These are phyloP conservation scores for Saccharum hybrid DNA, from an alignment of 202 grass and related monocot species.

Conservation along the genomic window DNA sequence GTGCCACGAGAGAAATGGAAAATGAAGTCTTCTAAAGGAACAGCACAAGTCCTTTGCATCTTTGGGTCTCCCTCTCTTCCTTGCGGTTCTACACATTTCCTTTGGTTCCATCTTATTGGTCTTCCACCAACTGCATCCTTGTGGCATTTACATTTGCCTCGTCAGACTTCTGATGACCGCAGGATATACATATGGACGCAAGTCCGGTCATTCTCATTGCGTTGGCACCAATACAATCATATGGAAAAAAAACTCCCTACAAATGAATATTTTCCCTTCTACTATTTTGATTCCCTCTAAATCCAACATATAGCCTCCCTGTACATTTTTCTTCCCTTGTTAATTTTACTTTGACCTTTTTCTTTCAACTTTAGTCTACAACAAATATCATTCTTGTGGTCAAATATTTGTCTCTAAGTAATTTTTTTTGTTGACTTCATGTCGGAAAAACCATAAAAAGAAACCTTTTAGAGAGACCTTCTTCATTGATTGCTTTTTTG, in stretches of 20 bases:
- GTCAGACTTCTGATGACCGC: neutral
- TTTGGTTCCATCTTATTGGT: neutral
- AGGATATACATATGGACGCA: neutral
- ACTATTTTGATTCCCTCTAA: neutral
- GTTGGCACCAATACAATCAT: neutral
- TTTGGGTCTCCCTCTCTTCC: neutral
- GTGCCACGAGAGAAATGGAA: neutral
- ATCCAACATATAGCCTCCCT: neutral
- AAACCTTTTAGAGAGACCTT: neutral
- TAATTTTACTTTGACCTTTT: neutral
- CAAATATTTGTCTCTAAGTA: neutral
- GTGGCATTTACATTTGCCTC: neutral
- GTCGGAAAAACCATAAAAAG: neutral
- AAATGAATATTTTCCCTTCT: neutral
- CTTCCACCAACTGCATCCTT: neutral
- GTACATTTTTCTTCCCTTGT: neutral
- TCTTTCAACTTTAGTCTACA: neutral
- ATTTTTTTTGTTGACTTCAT: slow-evolving; percentile 35
- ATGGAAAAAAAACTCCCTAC: neutral
- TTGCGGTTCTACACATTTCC: neutral
- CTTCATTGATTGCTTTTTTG: neutral
- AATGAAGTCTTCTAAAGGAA: neutral
- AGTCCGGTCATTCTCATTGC: neutral
- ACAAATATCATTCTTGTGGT: neutral
- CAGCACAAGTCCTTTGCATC: neutral